Conservation (phyloP, 495 filamentous ascomycete species). For the Achaetomiella virescens region DNA sequence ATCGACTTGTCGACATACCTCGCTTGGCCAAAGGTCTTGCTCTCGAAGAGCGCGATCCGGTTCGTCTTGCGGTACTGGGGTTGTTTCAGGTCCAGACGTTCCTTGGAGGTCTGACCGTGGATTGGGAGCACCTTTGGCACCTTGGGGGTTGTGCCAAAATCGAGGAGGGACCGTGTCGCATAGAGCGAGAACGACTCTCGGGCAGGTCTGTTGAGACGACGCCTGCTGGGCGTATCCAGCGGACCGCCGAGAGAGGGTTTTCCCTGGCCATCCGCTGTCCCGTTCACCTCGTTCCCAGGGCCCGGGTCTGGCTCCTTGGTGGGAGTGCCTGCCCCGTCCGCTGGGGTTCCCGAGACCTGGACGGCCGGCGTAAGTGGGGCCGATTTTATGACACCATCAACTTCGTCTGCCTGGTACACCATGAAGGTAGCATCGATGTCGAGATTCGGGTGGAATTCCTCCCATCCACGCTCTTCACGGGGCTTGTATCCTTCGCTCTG, state of each 20-base stretch:
- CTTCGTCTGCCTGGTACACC: constrained; percentile 74
- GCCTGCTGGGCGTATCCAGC: constrained; percentile 38
- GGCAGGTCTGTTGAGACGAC: constrained; percentile 41
- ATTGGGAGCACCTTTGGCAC: constrained; percentile 48
- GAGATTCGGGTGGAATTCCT: constrained; percentile 92
- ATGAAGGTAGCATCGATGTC: constrained; percentile 75
- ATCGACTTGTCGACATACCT: constrained; percentile 79
- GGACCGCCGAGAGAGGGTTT: constrained; percentile 22
- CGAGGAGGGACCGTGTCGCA: constrained; percentile 36
- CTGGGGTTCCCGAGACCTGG: constrained; percentile 20
- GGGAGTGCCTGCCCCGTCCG: constrained; percentile 34
- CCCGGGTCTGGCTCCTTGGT: constrained; percentile 27
- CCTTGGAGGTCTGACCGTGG: constrained; percentile 48
- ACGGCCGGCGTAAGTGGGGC: constrained; percentile 39
- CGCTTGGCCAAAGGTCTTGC: constrained; percentile 48
- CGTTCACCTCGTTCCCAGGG: constrained; percentile 11
- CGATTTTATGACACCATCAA: constrained; percentile 59
- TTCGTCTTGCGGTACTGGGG: constrained; percentile 54
- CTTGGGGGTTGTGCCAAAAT: constrained; percentile 34
- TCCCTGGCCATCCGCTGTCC: constrained; percentile 23
- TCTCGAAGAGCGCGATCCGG: constrained; percentile 50
- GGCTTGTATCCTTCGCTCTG: constrained; percentile 95
- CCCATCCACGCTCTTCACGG: constrained; percentile 90
- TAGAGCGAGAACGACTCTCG: constrained; percentile 45
- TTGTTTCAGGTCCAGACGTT: constrained; percentile 53